Evolutionary conservation across 164 flowering plant species (phyloP).

Genomic region (Macadamia integrifolia): DNA sequence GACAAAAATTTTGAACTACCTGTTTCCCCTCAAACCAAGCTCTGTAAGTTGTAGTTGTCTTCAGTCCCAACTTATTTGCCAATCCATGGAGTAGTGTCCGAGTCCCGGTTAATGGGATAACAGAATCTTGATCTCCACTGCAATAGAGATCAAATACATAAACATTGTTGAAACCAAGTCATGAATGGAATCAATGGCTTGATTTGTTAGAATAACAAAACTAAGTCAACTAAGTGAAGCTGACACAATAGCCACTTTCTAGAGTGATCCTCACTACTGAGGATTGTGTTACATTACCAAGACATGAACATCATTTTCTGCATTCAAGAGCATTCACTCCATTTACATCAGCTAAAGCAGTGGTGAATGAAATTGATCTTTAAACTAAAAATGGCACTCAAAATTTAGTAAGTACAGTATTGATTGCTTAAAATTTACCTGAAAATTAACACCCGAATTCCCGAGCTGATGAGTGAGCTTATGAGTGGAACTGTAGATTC

Average conservation of each 20-base stretch:
- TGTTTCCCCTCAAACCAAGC: slow-evolving; percentile 47
- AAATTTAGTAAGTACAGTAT: neutral
- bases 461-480: slow-evolving; percentile 46
- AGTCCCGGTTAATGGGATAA: slow-evolving; percentile 48
- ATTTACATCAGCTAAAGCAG: neutral
- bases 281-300: too few species aligned
- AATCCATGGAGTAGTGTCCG: slow-evolving; percentile 32
- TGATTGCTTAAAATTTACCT: slow-evolving; percentile 36
- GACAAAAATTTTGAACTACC: slow-evolving; percentile 12
- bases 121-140: slow-evolving; percentile 68
- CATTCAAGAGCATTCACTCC: neutral
- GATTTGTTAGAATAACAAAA: too few species aligned
- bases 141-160: neutral
- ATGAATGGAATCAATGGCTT: neutral
- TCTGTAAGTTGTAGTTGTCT: slow-evolving; percentile 41
- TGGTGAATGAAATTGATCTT: neutral
- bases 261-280: too few species aligned
- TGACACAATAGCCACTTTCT: neutral
- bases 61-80: slow-evolving; percentile 28
- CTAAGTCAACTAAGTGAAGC: too few species aligned
- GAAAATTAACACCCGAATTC: slow-evolving; percentile 67
- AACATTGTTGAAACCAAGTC: neutral
- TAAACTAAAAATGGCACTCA: neutral
- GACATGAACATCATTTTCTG: too few species aligned
- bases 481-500: slow-evolving; percentile 54